phyloP scores from a whole-genome alignment of 805 yeast species.

The Cephaloascus albidus region DNA sequence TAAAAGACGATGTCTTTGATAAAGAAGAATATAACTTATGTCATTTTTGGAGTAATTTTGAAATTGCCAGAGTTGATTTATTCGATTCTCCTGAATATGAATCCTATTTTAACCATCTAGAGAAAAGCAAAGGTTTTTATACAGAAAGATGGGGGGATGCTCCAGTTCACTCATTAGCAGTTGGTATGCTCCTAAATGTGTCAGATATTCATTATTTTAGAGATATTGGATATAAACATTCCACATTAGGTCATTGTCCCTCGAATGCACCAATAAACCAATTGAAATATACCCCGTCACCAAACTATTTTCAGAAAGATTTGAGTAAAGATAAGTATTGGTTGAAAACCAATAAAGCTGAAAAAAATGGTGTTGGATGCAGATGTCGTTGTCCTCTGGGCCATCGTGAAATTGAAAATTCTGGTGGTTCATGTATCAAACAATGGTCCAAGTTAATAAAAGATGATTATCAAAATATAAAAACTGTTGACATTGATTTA shows the following conservation, averaged over 20 bases:
- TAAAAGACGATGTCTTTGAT: conserved; percentile 49
- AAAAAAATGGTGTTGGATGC: conserved; percentile 61
- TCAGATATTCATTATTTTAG: conserved; percentile 81
- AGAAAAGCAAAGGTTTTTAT: conserved; percentile 73
- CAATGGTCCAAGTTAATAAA: conserved; percentile 36
- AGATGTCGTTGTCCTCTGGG: conserved; percentile 68
- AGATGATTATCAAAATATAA: conserved; percentile 13
- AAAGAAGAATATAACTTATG: conserved; percentile 67
- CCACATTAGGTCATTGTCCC: conserved; percentile 81
- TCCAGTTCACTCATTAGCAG: conserved; percentile 83
- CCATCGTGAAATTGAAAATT: conserved; percentile 48
- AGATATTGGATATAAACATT: conserved; percentile 85
- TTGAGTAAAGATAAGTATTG: neutral
- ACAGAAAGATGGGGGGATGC: conserved; percentile 98
- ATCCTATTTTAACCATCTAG: conserved; percentile 60
- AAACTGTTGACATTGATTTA: conserved; percentile 13
- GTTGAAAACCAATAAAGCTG: conserved; percentile 20
- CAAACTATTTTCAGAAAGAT: conserved; percentile 16
- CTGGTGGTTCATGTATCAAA: conserved; percentile 39
- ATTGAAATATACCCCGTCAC: conserved; percentile 27
- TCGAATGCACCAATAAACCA: conserved; percentile 48
- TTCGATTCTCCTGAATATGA: conserved; percentile 60
- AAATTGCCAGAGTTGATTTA: conserved; percentile 75
- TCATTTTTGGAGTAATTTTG: conserved; percentile 92
- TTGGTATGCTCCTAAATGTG: conserved; percentile 62